These are phyloP conservation scores for Nevesoporus exiguus DNA, from an alignment of 768 basidiomycete species.

Conservation along the genomic window DNA sequence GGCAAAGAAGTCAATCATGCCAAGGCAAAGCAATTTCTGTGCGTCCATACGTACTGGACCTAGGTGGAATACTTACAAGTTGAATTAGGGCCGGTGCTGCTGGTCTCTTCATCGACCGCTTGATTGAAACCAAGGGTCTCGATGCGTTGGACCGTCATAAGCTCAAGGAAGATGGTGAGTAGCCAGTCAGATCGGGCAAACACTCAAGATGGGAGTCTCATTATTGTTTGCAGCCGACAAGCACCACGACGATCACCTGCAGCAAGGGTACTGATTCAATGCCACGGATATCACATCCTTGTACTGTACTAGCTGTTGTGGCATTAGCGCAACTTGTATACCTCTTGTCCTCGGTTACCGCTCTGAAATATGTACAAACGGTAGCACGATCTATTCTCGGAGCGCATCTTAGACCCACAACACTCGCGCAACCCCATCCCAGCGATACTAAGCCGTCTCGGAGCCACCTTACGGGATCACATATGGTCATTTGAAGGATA, in stretches of 20 bases:
- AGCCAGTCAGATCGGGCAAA: too few relatives aligned
- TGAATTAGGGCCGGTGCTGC: conserved; percentile 48
- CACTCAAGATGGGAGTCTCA: conserved; percentile 2
- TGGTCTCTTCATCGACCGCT: conserved; percentile 50
- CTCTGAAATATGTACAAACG: too few relatives aligned
- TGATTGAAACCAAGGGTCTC: conserved; percentile 58
- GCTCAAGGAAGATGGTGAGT: conserved; percentile 39
- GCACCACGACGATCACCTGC: background rate
- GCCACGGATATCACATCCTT: too few relatives aligned
- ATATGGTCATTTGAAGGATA: background rate
- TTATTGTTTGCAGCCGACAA: conserved; percentile 5
- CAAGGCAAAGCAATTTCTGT: conserved; percentile 48
- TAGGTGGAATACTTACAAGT: background rate
- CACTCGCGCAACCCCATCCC: too few relatives aligned
- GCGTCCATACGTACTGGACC: conserved; percentile 34
- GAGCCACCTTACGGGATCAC: too few relatives aligned
- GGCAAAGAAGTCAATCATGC: conserved; percentile 51
- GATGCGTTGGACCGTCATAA: conserved; percentile 44
- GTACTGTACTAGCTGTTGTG: background rate
- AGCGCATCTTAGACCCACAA: too few relatives aligned
- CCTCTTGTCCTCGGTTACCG: background rate
- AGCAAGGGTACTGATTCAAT: background rate
- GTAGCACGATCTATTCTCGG: too few relatives aligned
- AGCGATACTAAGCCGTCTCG: too few relatives aligned
- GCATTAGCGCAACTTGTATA: conserved; percentile 8